phyloP scores from a whole-genome alignment of 2,329 filamentous ascomycete species.

The Colletotrichum navitas region DNA sequence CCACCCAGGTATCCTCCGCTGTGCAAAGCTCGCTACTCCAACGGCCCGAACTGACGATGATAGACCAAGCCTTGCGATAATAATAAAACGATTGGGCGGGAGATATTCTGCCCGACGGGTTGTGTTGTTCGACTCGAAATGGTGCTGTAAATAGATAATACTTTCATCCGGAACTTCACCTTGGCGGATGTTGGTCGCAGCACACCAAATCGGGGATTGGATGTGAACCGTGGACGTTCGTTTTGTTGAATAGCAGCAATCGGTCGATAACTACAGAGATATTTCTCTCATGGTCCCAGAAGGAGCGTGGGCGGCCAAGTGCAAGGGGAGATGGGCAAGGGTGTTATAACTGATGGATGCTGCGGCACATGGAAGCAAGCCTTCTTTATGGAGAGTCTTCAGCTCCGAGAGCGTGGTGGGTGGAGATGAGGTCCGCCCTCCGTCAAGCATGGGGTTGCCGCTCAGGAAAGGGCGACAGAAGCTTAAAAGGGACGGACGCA shows the following conservation, averaged over 20 bases:
- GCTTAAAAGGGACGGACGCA: slow-evolving; percentile 41
- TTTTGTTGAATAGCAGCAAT: neutral
- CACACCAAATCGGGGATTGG: neutral
- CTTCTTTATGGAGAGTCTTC: slow-evolving; percentile 8
- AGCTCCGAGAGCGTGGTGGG: slow-evolving; percentile 18
- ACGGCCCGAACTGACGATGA: neutral
- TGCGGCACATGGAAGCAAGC: slow-evolving; percentile 3
- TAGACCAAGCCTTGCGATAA: neutral
- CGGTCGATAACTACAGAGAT: neutral
- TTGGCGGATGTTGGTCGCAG: slow-evolving; percentile 13
- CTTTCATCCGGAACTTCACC: neutral
- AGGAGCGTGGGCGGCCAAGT: neutral
- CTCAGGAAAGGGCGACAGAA: slow-evolving; percentile 42
- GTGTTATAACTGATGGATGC: slow-evolving; percentile 11
- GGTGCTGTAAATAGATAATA: slow-evolving; percentile 22
- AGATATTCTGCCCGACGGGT: neutral
- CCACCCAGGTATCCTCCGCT: neutral
- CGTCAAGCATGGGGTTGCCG: slow-evolving; percentile 26
- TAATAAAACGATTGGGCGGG: neutral
- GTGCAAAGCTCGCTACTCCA: neutral
- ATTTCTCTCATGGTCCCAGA: neutral
- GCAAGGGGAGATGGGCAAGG: neutral
- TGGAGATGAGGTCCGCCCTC: slow-evolving; percentile 35
- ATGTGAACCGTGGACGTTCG: neutral
- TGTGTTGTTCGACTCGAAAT: slow-evolving; percentile 6